Evolutionary conservation across 2,329 filamentous ascomycete genomes (phyloP), one percentile per base, ranked within the genome.

Genomic region (Claviceps spartinae): DNA sequence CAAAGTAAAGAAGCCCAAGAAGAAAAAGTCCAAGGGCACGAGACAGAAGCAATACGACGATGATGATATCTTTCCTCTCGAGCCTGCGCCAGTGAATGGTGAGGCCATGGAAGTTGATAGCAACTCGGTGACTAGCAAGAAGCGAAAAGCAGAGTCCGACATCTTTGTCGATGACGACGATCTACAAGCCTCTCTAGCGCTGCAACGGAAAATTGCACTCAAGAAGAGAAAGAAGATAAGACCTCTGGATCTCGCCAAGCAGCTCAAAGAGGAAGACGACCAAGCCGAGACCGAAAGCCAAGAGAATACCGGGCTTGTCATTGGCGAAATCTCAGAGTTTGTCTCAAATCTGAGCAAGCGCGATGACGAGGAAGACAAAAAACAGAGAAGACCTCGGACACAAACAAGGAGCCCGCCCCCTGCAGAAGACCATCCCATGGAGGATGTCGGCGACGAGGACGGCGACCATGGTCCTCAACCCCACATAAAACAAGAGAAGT

Each of bases 321-420:
- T 98, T 53, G 91, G 96, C 55, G 93, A 96, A 63, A 95, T 91
- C 0, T 89, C 89, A 0, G 90, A 95, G 61, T 98, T 98, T 60
- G 86, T 98, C 34, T 85, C 89, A 26, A 88, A 88, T 51, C 69
- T 98, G 52, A 85, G 84, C 62, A 85, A 84, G 54, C 80, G 83
- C 14, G 77, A 73, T 20, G 73, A 75, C 7, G 71, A 75, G 3
- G 75, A 79, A 52, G 72, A 75, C 14, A 76, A 63, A 70, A 85
- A 67, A 69, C 76, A 61, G 56, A 74, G 64, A 61, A 76, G 67
- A 18, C 47, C 47, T 36, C 49, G 45, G 41, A 36, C 37, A 3
- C 45, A 50, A 38, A 51, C 40, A 16, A 45, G 20, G 14, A 73
- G 56, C 49, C 67, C 61, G 62, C 37, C 58, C 24, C 41, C 54